These are phyloP conservation scores for Nectriaceae sp. DNA, from an alignment of 2,329 filamentous ascomycete genomes.

Conservation along the genomic window DNA sequence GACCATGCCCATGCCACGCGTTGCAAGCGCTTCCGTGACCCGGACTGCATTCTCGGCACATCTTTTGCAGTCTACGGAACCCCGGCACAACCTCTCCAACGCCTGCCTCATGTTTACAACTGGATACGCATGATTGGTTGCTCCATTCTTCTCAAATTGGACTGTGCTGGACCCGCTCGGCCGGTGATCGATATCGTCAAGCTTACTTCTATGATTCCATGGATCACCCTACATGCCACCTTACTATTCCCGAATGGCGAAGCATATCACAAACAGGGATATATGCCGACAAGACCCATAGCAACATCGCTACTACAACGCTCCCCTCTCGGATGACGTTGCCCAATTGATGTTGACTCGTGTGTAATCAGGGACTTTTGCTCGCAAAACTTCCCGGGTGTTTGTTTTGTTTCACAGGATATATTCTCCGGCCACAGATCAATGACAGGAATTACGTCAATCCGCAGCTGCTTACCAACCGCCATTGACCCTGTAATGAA, in stretches of 20 bases:
- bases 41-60: constrained; percentile 15
- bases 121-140: constrained; percentile 18
- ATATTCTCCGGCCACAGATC: background rate
- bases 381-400: background rate
- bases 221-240: background rate
- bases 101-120: constrained; percentile 17
- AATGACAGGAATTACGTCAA: background rate
- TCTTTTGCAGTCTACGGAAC: constrained; percentile 7
- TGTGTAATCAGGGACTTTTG: background rate
- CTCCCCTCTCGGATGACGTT: background rate
- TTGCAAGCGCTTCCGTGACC: constrained; percentile 11
- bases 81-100: constrained; percentile 6
- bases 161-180: constrained; percentile 2
- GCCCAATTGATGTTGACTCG: background rate
- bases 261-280: background rate
- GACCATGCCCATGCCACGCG: background rate
- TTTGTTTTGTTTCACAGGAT: background rate
- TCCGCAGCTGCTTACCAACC: background rate
- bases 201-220: background rate
- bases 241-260: background rate
- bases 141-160: constrained; percentile 1
- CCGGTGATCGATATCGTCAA: constrained; percentile 10
- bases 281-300: background rate
- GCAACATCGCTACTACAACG: background rate
- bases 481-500: background rate